Evolutionary conservation across 805 yeast species (phyloP), one percentile per base, ranked within the genome.

Genomic region (Starmerella stellata): DNA sequence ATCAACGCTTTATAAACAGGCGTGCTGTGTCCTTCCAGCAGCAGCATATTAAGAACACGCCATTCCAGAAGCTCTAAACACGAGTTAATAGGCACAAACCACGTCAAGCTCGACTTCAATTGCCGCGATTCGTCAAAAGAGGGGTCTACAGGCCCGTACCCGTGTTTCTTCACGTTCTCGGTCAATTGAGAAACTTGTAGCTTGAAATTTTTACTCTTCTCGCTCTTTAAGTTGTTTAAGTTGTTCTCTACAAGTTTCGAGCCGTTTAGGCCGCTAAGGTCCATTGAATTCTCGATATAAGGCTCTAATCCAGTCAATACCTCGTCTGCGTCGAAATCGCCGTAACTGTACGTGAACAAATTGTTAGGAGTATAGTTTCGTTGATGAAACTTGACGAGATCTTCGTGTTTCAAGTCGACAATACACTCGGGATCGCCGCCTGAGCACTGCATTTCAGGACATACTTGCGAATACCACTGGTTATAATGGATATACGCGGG

Each of bases 401-500:
- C 92, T 46, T 75, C 74, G 54, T 87, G 78, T 5, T 67, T 61
- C 43, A 87, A 61, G 44, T 73, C 67, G 0, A 94, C 79, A 41
- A 90, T 90, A 38, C 66, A 63, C 17, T 68, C 57, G 1, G 98
- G 98, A 53, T 87, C 94, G 41, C 98, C 98, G 24, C 95, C 98
- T 2, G 94, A 77, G 59, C 82, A 82, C 53, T 82, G 69, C 50
- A 90, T 62, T 7, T 85, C 70, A 2, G 94, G 90, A 51, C 82
- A 90, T 11, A 90, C 68, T 5, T 79, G 61, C 57, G 81, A 79
- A 52, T 79, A 82, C 62, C 75, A 87, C 45, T 75, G 72, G 52
- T 76, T 80, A 72, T 85, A 87, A 55, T 68, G 83, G 45, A 75
- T 69, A 57, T 90, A 90, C 2, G 85, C 72, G 0, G 94, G 71